Evolutionary conservation across 192 early-diverging fungal genomes (phyloP).

Genomic region (Chytriomyces hyalinus): DNA sequence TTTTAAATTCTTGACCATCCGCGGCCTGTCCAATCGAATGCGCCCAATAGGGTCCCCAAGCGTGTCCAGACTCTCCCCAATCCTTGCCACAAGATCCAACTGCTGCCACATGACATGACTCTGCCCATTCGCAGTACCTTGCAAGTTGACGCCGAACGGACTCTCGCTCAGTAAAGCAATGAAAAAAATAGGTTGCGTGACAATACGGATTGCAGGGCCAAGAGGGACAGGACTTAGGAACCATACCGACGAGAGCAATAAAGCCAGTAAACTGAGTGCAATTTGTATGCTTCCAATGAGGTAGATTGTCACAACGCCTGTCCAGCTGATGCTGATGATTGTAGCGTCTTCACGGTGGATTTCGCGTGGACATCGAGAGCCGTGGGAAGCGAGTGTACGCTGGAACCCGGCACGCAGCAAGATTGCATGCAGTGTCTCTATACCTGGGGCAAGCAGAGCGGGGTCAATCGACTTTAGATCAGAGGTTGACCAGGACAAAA

Average conservation of each 20-base stretch:
- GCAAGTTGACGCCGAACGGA: conserved; percentile 20
- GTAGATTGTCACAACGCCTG: background rate
- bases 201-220: conserved; percentile 8
- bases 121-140: conserved; percentile 34
- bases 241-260: conserved; percentile 15
- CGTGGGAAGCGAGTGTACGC: conserved; percentile 9
- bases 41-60: conserved; percentile 26
- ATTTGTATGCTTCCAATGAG: conserved; percentile 16
- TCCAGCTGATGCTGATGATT: background rate
- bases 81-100: conserved; percentile 19
- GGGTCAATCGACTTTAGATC: conserved; percentile 22
- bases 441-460: conserved; percentile 10
- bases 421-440: conserved; percentile 16
- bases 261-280: background rate
- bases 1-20: conserved; percentile 10
- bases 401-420: conserved; percentile 18
- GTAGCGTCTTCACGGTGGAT: conserved; percentile 5
- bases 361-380: background rate
- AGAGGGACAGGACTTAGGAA: conserved; percentile 16
- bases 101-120: conserved; percentile 32
- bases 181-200: conserved; percentile 28
- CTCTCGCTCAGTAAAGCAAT: conserved; percentile 25
- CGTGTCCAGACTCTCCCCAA: conserved; percentile 33
- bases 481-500: conserved; percentile 15
- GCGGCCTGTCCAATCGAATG: conserved; percentile 1